These are phyloP conservation scores for Diplosphaera chodatii DNA, from an alignment of 139 green algal species.

Conservation along the genomic window DNA sequence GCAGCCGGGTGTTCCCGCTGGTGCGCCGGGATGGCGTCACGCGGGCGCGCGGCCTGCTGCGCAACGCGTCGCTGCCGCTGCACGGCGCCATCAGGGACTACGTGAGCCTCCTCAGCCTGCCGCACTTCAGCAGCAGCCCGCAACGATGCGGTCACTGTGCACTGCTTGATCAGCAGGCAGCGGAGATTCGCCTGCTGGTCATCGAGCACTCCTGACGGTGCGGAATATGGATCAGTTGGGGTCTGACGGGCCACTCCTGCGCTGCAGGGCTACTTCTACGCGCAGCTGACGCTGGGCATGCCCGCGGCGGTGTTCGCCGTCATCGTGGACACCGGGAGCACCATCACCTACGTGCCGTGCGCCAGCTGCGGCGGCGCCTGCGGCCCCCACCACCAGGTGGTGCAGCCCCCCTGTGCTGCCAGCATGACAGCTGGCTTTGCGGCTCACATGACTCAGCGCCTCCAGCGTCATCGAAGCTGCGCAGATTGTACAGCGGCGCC, in stretches of 20 bases:
- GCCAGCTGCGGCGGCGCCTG: slow-evolving; percentile 48
- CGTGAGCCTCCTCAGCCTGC: slow-evolving; percentile 38
- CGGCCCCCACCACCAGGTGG: slow-evolving; percentile 51
- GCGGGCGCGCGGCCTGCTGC: slow-evolving; percentile 27
- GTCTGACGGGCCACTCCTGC: no score
- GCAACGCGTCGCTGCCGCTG: slow-evolving; percentile 47
- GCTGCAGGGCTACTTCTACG: slow-evolving; percentile 79
- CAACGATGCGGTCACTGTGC: not conserved
- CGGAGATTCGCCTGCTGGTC: no score
- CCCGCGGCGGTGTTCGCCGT: slow-evolving; percentile 68
- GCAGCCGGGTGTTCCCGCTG: slow-evolving; percentile 8
- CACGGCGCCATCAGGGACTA: slow-evolving; percentile 63
- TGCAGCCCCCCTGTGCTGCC: no score
- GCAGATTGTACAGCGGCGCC: no score
- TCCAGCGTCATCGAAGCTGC: no score
- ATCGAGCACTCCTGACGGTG: no score
- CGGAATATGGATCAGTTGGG: no score
- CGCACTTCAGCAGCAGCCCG: not conserved
- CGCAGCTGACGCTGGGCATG: slow-evolving; percentile 70
- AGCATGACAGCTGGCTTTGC: no score
- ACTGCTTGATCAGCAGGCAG: no score
- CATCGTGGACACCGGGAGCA: slow-evolving; percentile 95
- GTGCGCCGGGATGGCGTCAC: slow-evolving; percentile 9
- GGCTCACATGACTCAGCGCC: no score
- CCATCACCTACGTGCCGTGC: slow-evolving; percentile 92